phyloP scores from a whole-genome alignment of 2,329 filamentous ascomycete genomes.

The Sordariomycetes sp. region DNA sequence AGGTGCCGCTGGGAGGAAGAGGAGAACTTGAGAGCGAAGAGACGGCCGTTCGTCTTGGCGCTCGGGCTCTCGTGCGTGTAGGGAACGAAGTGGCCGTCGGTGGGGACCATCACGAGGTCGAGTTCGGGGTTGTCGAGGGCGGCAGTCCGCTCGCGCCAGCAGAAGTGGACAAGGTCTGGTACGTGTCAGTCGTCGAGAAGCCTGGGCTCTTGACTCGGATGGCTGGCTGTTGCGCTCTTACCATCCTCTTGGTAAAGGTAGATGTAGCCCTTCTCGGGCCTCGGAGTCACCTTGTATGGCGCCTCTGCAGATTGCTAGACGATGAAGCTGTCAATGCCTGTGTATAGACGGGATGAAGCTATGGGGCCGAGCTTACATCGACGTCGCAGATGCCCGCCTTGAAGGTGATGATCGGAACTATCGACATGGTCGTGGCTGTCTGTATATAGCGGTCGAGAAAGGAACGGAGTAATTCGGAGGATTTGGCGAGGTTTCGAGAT shows the following conservation, averaged over 20 bases:
- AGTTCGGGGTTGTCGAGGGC: slow-evolving; percentile 62
- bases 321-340: slow-evolving; percentile 1
- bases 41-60: slow-evolving; percentile 68
- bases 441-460: not conserved
- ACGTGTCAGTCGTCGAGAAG: slow-evolving; percentile 3
- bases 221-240: slow-evolving; percentile 16
- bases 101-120: slow-evolving; percentile 87
- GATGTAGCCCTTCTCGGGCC: slow-evolving; percentile 67
- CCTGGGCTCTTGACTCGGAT: not conserved
- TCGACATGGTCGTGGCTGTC: slow-evolving; percentile 50
- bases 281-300: slow-evolving; percentile 61
- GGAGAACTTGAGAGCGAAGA: slow-evolving; percentile 86
- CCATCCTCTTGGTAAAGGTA: slow-evolving; percentile 91
- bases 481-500: not conserved
- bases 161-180: slow-evolving; percentile 82
- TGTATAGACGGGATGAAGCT: slow-evolving; percentile 1
- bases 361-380: slow-evolving; percentile 44
- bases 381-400: slow-evolving; percentile 85
- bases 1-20: slow-evolving; percentile 85
- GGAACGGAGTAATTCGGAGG: not conserved
- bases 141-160: slow-evolving; percentile 75
- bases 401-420: slow-evolving; percentile 81
- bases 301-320: slow-evolving; percentile 19
- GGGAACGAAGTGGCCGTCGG: slow-evolving; percentile 75
- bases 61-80: slow-evolving; percentile 49